These are phyloP conservation scores for Crucibulum laeve DNA, from an alignment of 768 basidiomycete genomes.

Conservation along the genomic window DNA sequence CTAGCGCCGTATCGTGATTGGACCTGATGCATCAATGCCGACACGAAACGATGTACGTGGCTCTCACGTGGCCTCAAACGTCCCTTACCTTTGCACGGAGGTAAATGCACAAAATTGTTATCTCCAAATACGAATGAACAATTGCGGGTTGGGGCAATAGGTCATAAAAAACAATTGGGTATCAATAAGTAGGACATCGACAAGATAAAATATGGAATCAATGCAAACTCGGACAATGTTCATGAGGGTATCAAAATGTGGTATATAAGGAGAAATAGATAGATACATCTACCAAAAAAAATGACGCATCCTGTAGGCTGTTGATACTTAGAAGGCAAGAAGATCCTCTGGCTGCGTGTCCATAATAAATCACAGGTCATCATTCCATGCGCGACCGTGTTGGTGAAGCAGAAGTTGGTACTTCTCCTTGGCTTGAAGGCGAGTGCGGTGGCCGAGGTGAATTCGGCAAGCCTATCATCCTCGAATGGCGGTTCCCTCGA, in stretches of 20 bases:
- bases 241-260: slow-evolving; percentile 32
- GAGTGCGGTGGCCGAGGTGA: slow-evolving; percentile 46
- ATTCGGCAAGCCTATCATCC: slow-evolving; percentile 58
- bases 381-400: slow-evolving; percentile 11
- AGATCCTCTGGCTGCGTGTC: slow-evolving; percentile 5
- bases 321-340: slow-evolving; percentile 9
- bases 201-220: background rate
- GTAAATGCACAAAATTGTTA: too few species aligned
- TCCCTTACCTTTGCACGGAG: too few species aligned
- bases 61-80: too few species aligned
- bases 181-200: slow-evolving; percentile 1
- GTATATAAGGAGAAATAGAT: slow-evolving; percentile 22
- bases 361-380: slow-evolving; percentile 15
- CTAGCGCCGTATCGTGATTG: too few species aligned
- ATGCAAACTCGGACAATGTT: slow-evolving; percentile 4
- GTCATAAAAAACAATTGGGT: background rate
- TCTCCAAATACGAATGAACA: too few species aligned
- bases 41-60: too few species aligned
- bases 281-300: slow-evolving; percentile 5
- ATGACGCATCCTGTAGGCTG: background rate
- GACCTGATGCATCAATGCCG: too few species aligned
- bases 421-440: slow-evolving; percentile 27
- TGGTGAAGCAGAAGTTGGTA: slow-evolving; percentile 16
- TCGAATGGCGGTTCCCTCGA: slow-evolving; percentile 59
- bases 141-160: too few species aligned